phyloP scores from a whole-genome alignment of 108 stramenopile genomes.

The Chaetoceros tenuissimus region DNA sequence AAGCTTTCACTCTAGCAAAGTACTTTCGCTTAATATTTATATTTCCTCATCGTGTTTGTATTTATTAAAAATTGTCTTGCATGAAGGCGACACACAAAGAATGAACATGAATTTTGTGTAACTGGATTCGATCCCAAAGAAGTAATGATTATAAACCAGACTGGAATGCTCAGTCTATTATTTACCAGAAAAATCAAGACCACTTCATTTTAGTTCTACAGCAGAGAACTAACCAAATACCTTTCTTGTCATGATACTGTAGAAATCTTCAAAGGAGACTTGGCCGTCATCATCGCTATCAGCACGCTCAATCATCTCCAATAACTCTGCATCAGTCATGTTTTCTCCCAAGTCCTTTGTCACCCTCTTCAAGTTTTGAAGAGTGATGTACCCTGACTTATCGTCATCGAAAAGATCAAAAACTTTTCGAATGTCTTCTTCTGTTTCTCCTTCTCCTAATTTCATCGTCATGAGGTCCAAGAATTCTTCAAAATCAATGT shows the following conservation, averaged over 20 bases:
- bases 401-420: conserved; percentile 98
- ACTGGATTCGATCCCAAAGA: too few species aligned
- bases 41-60: too few species aligned
- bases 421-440: conserved; percentile 67
- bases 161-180: too few species aligned
- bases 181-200: too few species aligned
- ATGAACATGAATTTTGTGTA: too few species aligned
- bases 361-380: conserved; percentile 90
- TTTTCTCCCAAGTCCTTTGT: conserved; percentile 96
- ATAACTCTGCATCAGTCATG: conserved; percentile 92
- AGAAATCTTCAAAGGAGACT: conserved; percentile 76
- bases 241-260: conserved; percentile 63
- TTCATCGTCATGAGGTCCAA: conserved; percentile 80
- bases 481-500: conserved; percentile 35
- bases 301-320: conserved; percentile 92
- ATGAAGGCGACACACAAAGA: too few species aligned
- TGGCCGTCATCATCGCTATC: conserved; percentile 83
- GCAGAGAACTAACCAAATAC: conserved; percentile 15
- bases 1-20: too few species aligned
- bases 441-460: conserved; percentile 20
- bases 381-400: conserved; percentile 89
- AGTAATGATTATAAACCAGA: too few species aligned
- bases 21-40: too few species aligned
- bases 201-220: too few species aligned
- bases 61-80: too few species aligned